Percentiles rank a stretch among this genome's conserved stretches.
Conservation (phyloP, 805 yeast genomes). For the Cyberlindnera amylophila region DNA sequence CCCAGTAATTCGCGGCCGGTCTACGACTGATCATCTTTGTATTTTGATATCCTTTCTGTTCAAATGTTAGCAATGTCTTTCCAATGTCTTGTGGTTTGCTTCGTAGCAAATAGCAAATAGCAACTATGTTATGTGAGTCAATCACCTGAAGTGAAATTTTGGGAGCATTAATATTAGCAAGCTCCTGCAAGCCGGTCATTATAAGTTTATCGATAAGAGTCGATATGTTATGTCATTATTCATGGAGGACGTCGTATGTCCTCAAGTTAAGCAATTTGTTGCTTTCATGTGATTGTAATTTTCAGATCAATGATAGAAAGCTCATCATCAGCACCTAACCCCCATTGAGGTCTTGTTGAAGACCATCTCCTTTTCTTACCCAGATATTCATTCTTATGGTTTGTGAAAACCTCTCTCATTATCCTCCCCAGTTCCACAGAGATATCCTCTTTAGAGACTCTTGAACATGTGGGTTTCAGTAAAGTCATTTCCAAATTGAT, state of each 20-base stretch:
- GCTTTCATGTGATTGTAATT: slow-evolving; percentile 2
- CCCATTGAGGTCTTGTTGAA: slow-evolving; percentile 22
- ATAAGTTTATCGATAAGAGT: too few species aligned
- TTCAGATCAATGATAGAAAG: slow-evolving; percentile 16
- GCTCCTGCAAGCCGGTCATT: too few species aligned
- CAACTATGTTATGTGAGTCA: too few species aligned
- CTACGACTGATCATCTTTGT: too few species aligned
- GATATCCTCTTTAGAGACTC: slow-evolving; percentile 7
- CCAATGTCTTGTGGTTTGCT: too few species aligned
- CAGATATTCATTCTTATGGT: slow-evolving; percentile 1
- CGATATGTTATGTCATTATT: background rate
- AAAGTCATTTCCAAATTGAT: slow-evolving; percentile 9
- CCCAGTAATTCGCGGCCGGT: too few species aligned
- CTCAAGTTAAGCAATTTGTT: too few species aligned
- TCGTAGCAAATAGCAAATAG: background rate
- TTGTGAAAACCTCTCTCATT: slow-evolving; percentile 13
- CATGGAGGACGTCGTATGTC: too few species aligned
- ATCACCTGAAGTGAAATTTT: background rate
- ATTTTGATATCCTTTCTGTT: too few species aligned
- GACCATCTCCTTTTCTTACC: slow-evolving; percentile 11
- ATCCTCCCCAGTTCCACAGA: slow-evolving; percentile 12
- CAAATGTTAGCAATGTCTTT: too few species aligned
- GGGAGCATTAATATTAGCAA: background rate
- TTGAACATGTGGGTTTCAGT: slow-evolving; percentile 16
- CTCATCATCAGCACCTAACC: slow-evolving; percentile 21